A percentile compares a stretch with the other conserved stretches of the same genome.
Evolutionary conservation across 768 basidiomycete genomes (phyloP).

Genomic region (Tephrocybe sp.): DNA sequence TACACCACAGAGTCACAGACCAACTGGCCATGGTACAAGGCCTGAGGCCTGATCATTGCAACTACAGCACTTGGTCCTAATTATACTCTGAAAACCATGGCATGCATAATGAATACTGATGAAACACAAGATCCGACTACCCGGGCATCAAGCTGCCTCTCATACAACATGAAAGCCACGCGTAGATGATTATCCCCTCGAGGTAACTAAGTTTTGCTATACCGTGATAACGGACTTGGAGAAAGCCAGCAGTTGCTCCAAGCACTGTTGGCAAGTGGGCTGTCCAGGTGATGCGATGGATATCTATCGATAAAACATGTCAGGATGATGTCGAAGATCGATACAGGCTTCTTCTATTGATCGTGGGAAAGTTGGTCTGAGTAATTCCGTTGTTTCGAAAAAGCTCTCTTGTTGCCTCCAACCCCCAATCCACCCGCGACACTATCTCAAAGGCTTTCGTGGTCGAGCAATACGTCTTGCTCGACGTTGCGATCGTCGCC

Average conservation of each 20-base stretch:
- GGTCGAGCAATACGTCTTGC: slow-evolving; percentile 17
- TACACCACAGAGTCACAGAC: too few species aligned
- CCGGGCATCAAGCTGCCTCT: too few species aligned
- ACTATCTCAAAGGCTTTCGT: slow-evolving; percentile 4
- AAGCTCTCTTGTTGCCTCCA: slow-evolving; percentile 14
- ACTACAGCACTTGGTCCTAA: too few species aligned
- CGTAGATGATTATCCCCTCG: slow-evolving; percentile 11
- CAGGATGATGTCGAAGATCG: slow-evolving; percentile 10
- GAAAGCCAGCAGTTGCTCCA: slow-evolving; percentile 2
- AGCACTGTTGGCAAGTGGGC: not conserved
- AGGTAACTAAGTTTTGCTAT: not conserved
- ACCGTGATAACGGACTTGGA: not conserved
- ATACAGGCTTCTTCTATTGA: slow-evolving; percentile 2
- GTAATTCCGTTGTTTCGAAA: slow-evolving; percentile 19
- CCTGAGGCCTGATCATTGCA: too few species aligned
- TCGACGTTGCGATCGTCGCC: slow-evolving; percentile 11
- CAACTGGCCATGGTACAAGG: too few species aligned
- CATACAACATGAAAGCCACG: slow-evolving; percentile 1
- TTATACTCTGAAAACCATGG: too few species aligned
- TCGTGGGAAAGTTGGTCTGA: slow-evolving; percentile 18
- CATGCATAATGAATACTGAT: too few species aligned
- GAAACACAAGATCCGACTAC: too few species aligned
- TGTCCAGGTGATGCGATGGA: slow-evolving; percentile 13
- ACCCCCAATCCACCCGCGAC: slow-evolving; percentile 6
- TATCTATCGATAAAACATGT: slow-evolving; percentile 5